A percentile compares a stretch with the other conserved stretches of the same genome.
Conservation (phyloP, 805 yeast genomes). For the Lachancea quebecensis region DNA sequence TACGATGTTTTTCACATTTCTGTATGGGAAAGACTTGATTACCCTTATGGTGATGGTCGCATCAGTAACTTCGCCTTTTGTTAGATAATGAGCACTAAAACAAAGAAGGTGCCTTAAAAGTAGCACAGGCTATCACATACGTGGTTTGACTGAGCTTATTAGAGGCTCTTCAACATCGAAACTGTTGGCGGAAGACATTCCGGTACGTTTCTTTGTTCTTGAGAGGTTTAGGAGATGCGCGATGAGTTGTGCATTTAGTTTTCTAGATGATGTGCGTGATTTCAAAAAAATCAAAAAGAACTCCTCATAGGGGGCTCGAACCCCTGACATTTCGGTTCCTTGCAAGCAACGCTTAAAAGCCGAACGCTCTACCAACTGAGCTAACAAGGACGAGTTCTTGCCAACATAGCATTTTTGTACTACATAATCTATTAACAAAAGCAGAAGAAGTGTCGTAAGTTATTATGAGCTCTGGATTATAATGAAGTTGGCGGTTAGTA, state of each 20-base stretch:
- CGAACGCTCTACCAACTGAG: slow-evolving; percentile 69
- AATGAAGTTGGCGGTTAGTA: too few relatives aligned
- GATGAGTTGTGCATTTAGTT: background rate
- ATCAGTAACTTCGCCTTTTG: slow-evolving; percentile 30
- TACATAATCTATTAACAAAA: too few relatives aligned
- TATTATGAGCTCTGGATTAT: too few relatives aligned
- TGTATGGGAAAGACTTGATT: slow-evolving; percentile 83
- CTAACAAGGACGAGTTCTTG: slow-evolving; percentile 44
- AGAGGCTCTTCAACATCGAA: slow-evolving; percentile 60
- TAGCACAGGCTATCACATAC: background rate
- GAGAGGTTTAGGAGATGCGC: too few relatives aligned
- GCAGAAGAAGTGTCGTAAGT: too few relatives aligned
- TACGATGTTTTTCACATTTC: slow-evolving; percentile 76
- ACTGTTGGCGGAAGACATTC: slow-evolving; percentile 19
- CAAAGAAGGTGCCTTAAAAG: background rate
- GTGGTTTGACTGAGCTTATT: slow-evolving; percentile 70
- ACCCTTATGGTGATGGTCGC: slow-evolving; percentile 80
- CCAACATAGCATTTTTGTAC: too few relatives aligned
- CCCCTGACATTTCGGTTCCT: slow-evolving; percentile 45
- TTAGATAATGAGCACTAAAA: too few relatives aligned
- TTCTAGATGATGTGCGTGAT: background rate
- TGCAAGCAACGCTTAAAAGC: slow-evolving; percentile 45
- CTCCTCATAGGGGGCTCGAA: slow-evolving; percentile 48
- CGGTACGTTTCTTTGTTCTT: background rate
- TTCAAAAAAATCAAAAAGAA: slow-evolving; percentile 25